Evolutionary conservation across 164 flowering plant genomes (phyloP).

Genomic region (Amborella trichopoda): DNA sequence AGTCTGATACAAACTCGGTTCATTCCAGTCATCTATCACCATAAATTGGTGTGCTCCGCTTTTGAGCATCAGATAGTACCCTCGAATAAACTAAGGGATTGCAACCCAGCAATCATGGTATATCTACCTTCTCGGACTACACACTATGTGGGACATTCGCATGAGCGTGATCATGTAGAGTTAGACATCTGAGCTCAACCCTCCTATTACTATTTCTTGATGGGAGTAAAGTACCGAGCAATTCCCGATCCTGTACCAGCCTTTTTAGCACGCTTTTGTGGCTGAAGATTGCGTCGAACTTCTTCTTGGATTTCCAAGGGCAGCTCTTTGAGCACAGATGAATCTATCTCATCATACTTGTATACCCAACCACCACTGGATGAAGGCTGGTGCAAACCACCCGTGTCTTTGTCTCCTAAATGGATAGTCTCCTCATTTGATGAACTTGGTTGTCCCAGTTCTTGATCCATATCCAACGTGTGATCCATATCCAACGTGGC

Average conservation of each 20-base stretch:
- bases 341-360: conserved; percentile 68
- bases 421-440: conserved; percentile 3
- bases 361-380: conserved; percentile 35
- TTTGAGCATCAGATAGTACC: too few species aligned
- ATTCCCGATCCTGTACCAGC: conserved; percentile 42
- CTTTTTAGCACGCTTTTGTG: conserved; percentile 31
- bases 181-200: too few species aligned
- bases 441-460: conserved; percentile 6
- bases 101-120: too few species aligned
- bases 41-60: too few species aligned
- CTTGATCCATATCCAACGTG: too few species aligned
- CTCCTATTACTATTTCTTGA: conserved; percentile 18
- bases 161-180: too few species aligned
- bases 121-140: too few species aligned
- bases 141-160: too few species aligned
- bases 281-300: conserved; percentile 45
- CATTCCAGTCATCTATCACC: too few species aligned
- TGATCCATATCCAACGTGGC: conserved; percentile 8
- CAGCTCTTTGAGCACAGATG: conserved; percentile 57
- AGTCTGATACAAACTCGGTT: too few species aligned
- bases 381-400: conserved; percentile 7
- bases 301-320: conserved; percentile 74
- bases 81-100: too few species aligned
- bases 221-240: conserved; percentile 54
- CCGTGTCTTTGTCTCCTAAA: conserved; percentile 1